Conservation (phyloP, 2,329 filamentous ascomycete species). For the Fusarium sp. region DNA sequence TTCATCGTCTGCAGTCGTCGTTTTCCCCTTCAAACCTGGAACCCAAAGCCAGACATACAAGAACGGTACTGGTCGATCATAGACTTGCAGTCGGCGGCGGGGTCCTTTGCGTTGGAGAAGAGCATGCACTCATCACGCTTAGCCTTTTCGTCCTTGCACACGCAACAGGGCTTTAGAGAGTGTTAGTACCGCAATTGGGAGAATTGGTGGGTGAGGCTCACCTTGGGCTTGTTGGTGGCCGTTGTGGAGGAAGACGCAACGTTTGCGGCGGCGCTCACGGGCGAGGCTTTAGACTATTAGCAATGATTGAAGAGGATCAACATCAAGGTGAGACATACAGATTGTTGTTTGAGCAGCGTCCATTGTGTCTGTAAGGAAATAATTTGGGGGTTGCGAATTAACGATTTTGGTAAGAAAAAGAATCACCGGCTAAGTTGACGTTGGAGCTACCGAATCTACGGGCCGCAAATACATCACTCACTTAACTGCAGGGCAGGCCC, state of each 20-base stretch:
- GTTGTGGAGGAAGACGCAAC: conserved; percentile 46
- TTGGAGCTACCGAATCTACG: conserved; percentile 13
- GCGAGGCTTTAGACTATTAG: conserved; percentile 34
- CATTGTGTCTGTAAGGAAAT: conserved; percentile 43
- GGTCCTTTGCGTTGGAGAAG: conserved; percentile 86
- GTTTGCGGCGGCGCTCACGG: conserved; percentile 44
- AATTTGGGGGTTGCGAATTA: conserved; percentile 32
- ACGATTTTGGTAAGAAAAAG: conserved; percentile 24
- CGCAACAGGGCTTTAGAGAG: conserved; percentile 85
- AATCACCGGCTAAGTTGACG: conserved; percentile 25
- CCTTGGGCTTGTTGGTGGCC: conserved; percentile 58
- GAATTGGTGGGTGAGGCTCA: conserved; percentile 40
- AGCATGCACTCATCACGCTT: conserved; percentile 98
- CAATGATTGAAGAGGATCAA: not conserved
- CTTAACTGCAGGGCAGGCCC: conserved; percentile 8
- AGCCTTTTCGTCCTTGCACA: conserved; percentile 95
- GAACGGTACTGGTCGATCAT: conserved; percentile 86
- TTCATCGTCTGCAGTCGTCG: not conserved
- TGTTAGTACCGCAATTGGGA: conserved; percentile 33
- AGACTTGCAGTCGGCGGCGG: conserved; percentile 83
- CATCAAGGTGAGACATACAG: conserved; percentile 34
- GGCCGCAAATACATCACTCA: conserved; percentile 11
- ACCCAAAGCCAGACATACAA: conserved; percentile 95
- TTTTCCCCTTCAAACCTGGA: conserved; percentile 67
- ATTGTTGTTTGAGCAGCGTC: conserved; percentile 47